A percentile compares a stretch with the other conserved stretches of the same genome.
Conservation (phyloP, 164 flowering plant species). For the Macadamia integrifolia region DNA sequence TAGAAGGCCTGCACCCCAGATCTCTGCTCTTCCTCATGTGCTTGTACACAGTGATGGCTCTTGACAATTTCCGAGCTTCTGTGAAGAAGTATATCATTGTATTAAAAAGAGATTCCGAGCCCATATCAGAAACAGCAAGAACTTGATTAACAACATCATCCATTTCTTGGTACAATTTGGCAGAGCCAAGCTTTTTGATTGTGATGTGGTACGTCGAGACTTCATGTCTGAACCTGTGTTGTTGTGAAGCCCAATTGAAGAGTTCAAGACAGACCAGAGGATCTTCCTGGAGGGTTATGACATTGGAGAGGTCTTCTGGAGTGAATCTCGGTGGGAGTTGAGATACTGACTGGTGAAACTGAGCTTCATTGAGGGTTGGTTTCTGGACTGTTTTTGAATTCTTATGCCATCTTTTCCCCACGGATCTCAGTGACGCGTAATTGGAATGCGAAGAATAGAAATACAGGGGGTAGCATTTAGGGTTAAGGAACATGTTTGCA, state of each 20-base stretch:
- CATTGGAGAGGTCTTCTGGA: slow-evolving; percentile 54
- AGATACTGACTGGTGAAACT: slow-evolving; percentile 34
- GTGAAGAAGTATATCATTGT: slow-evolving; percentile 68
- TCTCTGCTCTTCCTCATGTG: slow-evolving; percentile 56
- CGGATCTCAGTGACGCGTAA: slow-evolving; percentile 22
- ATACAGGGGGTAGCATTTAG: background rate
- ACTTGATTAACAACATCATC: slow-evolving; percentile 68
- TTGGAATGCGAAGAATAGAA: slow-evolving; percentile 22
- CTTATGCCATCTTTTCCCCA: slow-evolving; percentile 30
- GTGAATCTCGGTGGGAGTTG: slow-evolving; percentile 67
- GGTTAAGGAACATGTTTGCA: background rate
- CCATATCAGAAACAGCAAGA: slow-evolving; percentile 49
- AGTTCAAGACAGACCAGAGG: slow-evolving; percentile 69
- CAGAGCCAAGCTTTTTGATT: slow-evolving; percentile 73
- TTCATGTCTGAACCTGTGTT: slow-evolving; percentile 72
- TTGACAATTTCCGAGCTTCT: slow-evolving; percentile 53
- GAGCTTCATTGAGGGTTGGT: slow-evolving; percentile 35
- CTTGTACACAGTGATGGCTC: slow-evolving; percentile 65
- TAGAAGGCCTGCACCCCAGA: slow-evolving; percentile 51
- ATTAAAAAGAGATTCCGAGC: slow-evolving; percentile 66
- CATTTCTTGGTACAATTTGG: slow-evolving; percentile 65
- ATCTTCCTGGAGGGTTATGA: slow-evolving; percentile 39
- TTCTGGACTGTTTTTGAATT: slow-evolving; percentile 27
- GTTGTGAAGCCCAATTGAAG: slow-evolving; percentile 79
- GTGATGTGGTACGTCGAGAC: slow-evolving; percentile 47